Evolutionary conservation across 352 stramenopile species (phyloP).

Genomic region (Pythium angustatum): DNA sequence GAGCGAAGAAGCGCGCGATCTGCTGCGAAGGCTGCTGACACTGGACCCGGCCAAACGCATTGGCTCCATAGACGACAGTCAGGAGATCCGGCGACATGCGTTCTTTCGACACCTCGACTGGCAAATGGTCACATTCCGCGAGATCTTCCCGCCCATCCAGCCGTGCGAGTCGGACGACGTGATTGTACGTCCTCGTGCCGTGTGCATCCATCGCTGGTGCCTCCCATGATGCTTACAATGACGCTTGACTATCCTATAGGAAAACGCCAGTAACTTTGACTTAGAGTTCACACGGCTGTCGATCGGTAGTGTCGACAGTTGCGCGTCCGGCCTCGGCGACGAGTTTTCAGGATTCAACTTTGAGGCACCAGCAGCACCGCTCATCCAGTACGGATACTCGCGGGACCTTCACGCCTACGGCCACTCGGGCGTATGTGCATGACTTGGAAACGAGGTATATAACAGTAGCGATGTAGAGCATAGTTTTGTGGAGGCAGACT

Average conservation of each 20-base stretch:
- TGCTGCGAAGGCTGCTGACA: conserved; percentile 55
- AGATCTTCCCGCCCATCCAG: conserved; percentile 60
- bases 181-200: conserved; percentile 43
- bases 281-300: conserved; percentile 80
- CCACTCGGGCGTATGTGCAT: conserved; percentile 28
- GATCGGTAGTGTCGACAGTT: conserved; percentile 44
- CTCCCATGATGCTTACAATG: too few relatives aligned
- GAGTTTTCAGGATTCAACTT: conserved; percentile 91
- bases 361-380: conserved; percentile 40
- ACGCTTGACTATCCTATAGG: conserved; percentile 29
- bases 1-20: conserved; percentile 45
- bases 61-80: conserved; percentile 47
- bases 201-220: too few relatives aligned
- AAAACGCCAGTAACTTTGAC: conserved; percentile 84
- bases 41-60: conserved; percentile 49
- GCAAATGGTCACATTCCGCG: conserved; percentile 61
- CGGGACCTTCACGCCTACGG: conserved; percentile 35
- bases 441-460: too few relatives aligned
- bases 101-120: conserved; percentile 75
- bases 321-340: conserved; percentile 31
- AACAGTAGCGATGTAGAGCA: too few relatives aligned
- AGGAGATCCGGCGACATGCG: conserved; percentile 55
- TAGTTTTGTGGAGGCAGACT: neutral
- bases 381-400: conserved; percentile 63
- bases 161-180: conserved; percentile 49